Conservation (phyloP, 208 protist genomes). For the Leptomonas seymouri region DNA sequence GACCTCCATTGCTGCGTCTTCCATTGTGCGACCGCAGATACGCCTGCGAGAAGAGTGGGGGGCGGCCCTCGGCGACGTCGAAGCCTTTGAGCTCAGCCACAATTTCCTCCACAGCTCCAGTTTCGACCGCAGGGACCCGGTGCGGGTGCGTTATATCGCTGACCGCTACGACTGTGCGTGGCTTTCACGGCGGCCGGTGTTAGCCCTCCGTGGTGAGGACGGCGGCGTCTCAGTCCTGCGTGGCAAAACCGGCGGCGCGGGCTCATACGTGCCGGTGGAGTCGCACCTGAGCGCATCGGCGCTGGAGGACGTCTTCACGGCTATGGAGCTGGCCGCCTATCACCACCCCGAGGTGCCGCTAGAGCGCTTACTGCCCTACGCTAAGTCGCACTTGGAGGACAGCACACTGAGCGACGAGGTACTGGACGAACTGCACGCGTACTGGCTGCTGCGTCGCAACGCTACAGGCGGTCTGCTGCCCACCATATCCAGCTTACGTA, state of each 20-base stretch:
- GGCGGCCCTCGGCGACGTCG: constrained; percentile 36
- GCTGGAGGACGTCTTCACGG: constrained; percentile 71
- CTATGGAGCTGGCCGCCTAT: constrained; percentile 58
- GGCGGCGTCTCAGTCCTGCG: constrained; percentile 31
- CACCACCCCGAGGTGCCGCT: constrained; percentile 47
- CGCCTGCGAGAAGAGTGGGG: constrained; percentile 53
- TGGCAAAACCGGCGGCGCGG: constrained; percentile 53
- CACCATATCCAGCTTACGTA: constrained; percentile 63
- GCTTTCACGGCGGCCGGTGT: constrained; percentile 41
- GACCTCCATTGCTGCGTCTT: constrained; percentile 40
- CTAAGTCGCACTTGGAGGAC: constrained; percentile 7
- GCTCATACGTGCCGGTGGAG: constrained; percentile 11
- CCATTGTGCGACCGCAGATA: constrained; percentile 64
- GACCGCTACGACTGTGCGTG: constrained; percentile 69
- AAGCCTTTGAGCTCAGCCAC: constrained; percentile 38
- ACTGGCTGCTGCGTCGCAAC: constrained; percentile 73
- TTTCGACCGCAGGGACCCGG: constrained; percentile 10
- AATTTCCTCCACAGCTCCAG: constrained; percentile 23
- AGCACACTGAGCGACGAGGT: constrained; percentile 29
- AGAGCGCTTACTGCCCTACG: constrained; percentile 40
- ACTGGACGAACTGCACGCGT: constrained; percentile 59
- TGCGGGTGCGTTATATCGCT: constrained; percentile 62
- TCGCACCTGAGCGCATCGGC: constrained; percentile 25
- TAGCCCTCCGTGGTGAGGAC: constrained; percentile 26
- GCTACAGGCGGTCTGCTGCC: constrained; percentile 54